These are phyloP conservation scores for Umbelopsis sp. DNA, from an alignment of 192 early-diverging fungal genomes.

Conservation along the genomic window DNA sequence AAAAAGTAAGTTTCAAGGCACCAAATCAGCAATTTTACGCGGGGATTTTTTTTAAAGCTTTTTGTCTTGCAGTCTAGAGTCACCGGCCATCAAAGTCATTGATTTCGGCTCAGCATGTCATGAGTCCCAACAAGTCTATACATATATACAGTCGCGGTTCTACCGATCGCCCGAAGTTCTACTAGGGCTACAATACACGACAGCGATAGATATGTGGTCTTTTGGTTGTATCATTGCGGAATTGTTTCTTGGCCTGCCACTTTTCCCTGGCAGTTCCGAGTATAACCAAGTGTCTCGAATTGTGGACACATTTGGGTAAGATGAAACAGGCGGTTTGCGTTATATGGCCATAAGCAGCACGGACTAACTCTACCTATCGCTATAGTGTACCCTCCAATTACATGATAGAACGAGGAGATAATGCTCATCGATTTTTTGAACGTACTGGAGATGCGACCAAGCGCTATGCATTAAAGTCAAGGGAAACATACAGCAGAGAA, in stretches of 20 bases:
- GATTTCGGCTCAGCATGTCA: slow-evolving; percentile 99
- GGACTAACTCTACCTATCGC: not conserved
- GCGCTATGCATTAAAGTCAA: slow-evolving; percentile 18
- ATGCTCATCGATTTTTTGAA: slow-evolving; percentile 81
- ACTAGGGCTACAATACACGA: slow-evolving; percentile 88
- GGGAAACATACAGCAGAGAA: slow-evolving; percentile 22
- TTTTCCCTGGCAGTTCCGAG: slow-evolving; percentile 96
- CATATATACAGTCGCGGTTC: slow-evolving; percentile 98
- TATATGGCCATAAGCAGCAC: not conserved
- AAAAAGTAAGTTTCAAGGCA: slow-evolving; percentile 62
- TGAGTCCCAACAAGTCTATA: slow-evolving; percentile 90
- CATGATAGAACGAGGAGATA: slow-evolving; percentile 90
- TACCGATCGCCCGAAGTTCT: slow-evolving; percentile 97
- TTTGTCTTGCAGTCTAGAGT: slow-evolving; percentile 65
- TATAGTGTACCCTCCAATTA: slow-evolving; percentile 73
- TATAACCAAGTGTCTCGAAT: slow-evolving; percentile 96
- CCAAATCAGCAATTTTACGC: not conserved
- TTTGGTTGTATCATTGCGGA: slow-evolving; percentile 98
- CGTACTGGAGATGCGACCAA: slow-evolving; percentile 39
- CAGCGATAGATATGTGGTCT: slow-evolving; percentile 99
- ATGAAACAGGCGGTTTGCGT: not conserved
- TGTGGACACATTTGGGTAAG: slow-evolving; percentile 86
- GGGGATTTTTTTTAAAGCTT: not conserved
- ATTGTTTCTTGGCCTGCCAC: slow-evolving; percentile 91
- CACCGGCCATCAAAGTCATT: slow-evolving; percentile 94